Conservation (phyloP, 169 alveolate species). For the Theileria sp. region DNA sequence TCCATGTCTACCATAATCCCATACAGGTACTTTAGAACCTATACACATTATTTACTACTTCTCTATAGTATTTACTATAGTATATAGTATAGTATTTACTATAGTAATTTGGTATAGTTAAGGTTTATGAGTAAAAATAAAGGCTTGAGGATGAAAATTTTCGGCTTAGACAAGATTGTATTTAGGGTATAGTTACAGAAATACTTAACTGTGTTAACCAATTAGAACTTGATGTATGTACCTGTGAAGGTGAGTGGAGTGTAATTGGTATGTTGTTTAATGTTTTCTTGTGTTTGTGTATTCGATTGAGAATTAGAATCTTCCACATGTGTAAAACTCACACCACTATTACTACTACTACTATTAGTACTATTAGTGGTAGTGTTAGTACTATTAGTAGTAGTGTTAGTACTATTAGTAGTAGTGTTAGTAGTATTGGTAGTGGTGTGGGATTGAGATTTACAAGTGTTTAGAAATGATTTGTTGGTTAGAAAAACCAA, state of each 20-base stretch:
- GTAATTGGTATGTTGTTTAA: neutral
- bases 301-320: neutral
- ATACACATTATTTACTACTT: neutral
- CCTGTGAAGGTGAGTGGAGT: neutral
- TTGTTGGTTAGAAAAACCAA: neutral
- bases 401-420: neutral
- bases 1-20: slow-evolving; percentile 78
- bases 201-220: too few relatives aligned
- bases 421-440: too few relatives aligned
- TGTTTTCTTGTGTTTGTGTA: neutral
- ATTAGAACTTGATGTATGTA: too few relatives aligned
- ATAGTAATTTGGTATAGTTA: too few relatives aligned
- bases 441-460: too few relatives aligned
- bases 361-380: neutral
- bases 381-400: neutral
- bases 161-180: neutral
- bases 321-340: slow-evolving; percentile 1
- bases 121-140: too few relatives aligned
- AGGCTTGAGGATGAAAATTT: too few relatives aligned
- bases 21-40: slow-evolving; percentile 23
- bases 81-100: too few relatives aligned
- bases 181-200: too few relatives aligned
- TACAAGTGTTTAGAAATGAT: neutral
- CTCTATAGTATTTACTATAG: too few relatives aligned
- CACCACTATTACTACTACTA: neutral